Conservation (phyloP, 352 stramenopile species). For the Paralagenidium karlingii region DNA sequence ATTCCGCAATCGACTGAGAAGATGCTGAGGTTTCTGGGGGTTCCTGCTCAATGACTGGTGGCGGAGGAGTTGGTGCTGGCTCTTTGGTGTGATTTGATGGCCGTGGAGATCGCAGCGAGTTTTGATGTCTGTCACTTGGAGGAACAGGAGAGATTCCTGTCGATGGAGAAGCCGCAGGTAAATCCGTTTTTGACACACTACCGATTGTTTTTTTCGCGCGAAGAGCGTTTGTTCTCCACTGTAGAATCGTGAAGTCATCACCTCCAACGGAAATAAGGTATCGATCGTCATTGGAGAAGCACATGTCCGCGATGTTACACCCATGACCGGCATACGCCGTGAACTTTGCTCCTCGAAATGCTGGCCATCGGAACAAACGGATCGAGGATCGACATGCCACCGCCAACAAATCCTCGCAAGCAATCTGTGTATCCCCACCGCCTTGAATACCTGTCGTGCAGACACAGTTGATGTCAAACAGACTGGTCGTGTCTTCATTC, state of each 20-base stretch:
- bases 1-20: too few relatives aligned
- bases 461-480: conserved; percentile 34
- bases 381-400: conserved; percentile 32
- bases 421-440: background rate
- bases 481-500: conserved; percentile 28
- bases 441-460: conserved; percentile 19
- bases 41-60: too few relatives aligned
- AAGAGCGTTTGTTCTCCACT: too few relatives aligned
- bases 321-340: conserved; percentile 35
- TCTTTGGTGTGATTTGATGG: too few relatives aligned
- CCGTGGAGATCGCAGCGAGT: too few relatives aligned
- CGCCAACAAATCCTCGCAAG: conserved; percentile 25
- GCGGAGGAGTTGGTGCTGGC: too few relatives aligned
- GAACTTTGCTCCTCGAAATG: conserved; percentile 17
- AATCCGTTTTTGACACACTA: too few relatives aligned
- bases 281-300: conserved; percentile 29
- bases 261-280: conserved; percentile 42
- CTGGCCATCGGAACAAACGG: conserved; percentile 40
- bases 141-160: too few relatives aligned
- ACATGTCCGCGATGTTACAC: conserved; percentile 24
- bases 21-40: too few relatives aligned
- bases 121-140: too few relatives aligned
- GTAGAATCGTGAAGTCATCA: conserved; percentile 40
- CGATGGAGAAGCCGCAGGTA: too few relatives aligned
- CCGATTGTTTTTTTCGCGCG: too few relatives aligned